phyloP scores from a whole-genome alignment of 192 early-diverging fungal genomes.

The Chytriomyces hyalinus region DNA sequence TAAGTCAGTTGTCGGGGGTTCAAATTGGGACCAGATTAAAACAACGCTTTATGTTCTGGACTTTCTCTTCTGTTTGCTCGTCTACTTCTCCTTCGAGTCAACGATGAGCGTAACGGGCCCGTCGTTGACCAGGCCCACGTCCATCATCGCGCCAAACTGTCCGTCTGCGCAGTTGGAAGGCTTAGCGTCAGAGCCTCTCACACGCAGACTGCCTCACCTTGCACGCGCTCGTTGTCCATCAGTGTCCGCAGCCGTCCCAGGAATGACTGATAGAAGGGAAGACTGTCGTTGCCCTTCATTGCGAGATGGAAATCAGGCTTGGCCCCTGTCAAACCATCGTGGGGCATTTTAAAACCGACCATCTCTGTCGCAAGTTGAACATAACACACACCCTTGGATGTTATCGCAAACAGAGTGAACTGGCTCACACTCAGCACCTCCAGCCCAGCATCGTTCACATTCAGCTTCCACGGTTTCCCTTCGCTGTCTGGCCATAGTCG shows the following conservation, averaged over 20 bases:
- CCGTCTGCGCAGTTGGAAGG: slow-evolving; percentile 63
- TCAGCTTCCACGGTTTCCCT: slow-evolving; percentile 78
- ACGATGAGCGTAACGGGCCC: slow-evolving; percentile 39
- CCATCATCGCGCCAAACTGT: slow-evolving; percentile 97
- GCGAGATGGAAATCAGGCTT: slow-evolving; percentile 95
- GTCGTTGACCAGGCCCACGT: slow-evolving; percentile 86
- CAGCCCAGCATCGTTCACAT: slow-evolving; percentile 72
- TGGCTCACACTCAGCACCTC: slow-evolving; percentile 89
- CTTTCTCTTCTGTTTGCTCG: neutral
- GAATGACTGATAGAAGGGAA: slow-evolving; percentile 77
- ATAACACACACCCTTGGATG: slow-evolving; percentile 65
- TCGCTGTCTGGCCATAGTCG: slow-evolving; percentile 76
- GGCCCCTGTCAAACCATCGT: slow-evolving; percentile 41
- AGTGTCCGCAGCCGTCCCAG: slow-evolving; percentile 67
- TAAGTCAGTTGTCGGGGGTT: too few relatives aligned
- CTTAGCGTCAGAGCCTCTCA: neutral
- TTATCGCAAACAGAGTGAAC: slow-evolving; percentile 89
- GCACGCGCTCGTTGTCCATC: slow-evolving; percentile 69
- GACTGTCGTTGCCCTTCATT: slow-evolving; percentile 74
- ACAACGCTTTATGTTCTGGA: too few relatives aligned
- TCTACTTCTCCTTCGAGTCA: slow-evolving; percentile 19
- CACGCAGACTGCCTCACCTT: slow-evolving; percentile 57
- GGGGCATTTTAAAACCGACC: neutral
- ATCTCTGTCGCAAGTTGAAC: neutral
- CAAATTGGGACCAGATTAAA: too few relatives aligned